Evolutionary conservation across 768 basidiomycete genomes (phyloP), one percentile per base, ranked within the genome.

Genomic region (Stropharia rugosoannulata): DNA sequence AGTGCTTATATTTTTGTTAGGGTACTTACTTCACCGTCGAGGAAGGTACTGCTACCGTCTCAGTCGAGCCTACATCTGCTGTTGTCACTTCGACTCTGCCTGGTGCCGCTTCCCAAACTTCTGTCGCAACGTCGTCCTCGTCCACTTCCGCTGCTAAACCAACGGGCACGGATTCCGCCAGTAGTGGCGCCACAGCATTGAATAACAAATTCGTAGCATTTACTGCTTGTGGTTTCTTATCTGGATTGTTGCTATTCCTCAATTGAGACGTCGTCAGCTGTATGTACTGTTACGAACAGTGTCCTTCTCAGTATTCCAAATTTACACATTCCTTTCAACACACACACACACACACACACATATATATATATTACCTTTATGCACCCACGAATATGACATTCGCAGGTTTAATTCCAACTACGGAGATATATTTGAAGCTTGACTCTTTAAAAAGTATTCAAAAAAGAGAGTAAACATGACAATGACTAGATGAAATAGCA

Each of bases 11-110:
- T 36, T 38, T 12, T 51, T 48, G 38, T 6, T 56, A 87, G 86
- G 86, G 74, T 43, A 86, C 76, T 58, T 93, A 91, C 74, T 80
- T 90, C 63, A 81, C 78, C 4, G 91, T 90, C 61, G 82, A 90
- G 69, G 80, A 83, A 62, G 90, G 90, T 22, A 76, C 76, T 4
- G 75, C 81, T 11, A 84, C 82, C 18, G 72, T 64, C 40, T 73
- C 81, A 29, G 65, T 83, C 43, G 72, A 80, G 42, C 62, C 82
- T 18, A 92, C 90, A 39, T 80, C 85, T n/a, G 67, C 85, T 10
- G 88, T 91, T 15, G 72, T 82, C 58, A 78, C 83, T 9, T 81
- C 86, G 37, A 90, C 88, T 1, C 87, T 52, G n/a, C 32, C 27
- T 18, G 52, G 2, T 54, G 43, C 42, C 11, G 35, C 52, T 9